Evolutionary conservation across 2,329 filamentous ascomycete species (phyloP).

Genomic region (Acephala macrosclerotiorum): DNA sequence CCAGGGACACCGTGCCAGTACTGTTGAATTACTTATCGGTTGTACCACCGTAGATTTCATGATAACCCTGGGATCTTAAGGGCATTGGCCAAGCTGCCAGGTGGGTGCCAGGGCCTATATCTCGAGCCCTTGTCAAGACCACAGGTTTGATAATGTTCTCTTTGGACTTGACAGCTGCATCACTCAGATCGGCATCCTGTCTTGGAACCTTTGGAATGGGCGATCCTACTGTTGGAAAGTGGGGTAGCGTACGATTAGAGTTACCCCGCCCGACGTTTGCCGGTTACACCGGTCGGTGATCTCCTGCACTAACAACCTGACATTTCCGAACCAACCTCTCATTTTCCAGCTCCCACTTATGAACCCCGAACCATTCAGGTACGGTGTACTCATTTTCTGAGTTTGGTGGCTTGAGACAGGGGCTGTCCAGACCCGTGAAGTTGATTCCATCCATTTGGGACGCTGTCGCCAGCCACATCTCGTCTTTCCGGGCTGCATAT

Average conservation of each 20-base stretch:
- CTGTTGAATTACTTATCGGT: no score
- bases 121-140: neutral
- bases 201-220: neutral
- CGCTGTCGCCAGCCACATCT: neutral
- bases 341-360: neutral
- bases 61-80: no score
- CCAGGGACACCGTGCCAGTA: no score
- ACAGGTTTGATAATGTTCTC: neutral
- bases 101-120: neutral
- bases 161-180: neutral
- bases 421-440: no score
- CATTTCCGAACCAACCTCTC: neutral
- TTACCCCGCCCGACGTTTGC: neutral
- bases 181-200: neutral
- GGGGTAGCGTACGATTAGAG: neutral
- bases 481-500: neutral
- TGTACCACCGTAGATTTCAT: no score
- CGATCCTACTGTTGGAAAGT: neutral
- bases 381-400: no score
- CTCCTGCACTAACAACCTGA: neutral
- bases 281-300: neutral
- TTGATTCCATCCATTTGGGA: neutral
- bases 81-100: no score
- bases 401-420: no score
- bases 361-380: neutral